Conservation (phyloP, 768 basidiomycete genomes). For the Mycena albidolilacea region DNA sequence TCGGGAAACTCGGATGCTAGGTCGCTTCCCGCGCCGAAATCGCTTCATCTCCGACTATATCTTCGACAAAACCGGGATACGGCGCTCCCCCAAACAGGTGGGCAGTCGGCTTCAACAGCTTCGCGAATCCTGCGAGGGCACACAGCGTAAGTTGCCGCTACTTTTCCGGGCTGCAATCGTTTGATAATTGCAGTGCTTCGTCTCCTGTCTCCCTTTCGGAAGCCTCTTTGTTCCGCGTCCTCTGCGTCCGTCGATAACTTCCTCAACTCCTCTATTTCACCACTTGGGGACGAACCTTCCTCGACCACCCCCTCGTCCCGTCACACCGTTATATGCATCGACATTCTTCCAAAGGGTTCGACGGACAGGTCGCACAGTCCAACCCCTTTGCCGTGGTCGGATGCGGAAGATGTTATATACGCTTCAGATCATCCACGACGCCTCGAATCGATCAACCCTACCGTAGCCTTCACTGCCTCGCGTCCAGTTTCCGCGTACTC, state of each 20-base stretch:
- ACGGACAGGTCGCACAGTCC: constrained; percentile 22
- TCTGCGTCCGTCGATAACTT: constrained; percentile 14
- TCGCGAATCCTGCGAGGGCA: constrained; percentile 79
- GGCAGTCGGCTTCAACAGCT: constrained; percentile 86
- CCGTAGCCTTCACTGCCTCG: constrained; percentile 73
- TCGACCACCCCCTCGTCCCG: constrained; percentile 33
- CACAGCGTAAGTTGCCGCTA: constrained; percentile 66
- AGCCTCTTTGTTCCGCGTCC: constrained; percentile 37
- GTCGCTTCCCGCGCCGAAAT: constrained; percentile 84
- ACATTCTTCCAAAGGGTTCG: constrained; percentile 54
- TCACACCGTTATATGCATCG: constrained; percentile 61
- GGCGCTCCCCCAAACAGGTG: constrained; percentile 83
- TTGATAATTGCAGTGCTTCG: constrained; percentile 13
- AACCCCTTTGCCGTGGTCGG: constrained; percentile 35
- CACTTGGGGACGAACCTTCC: constrained; percentile 37
- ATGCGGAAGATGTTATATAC: constrained; percentile 47
- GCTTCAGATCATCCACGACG: constrained; percentile 64
- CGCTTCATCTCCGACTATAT: constrained; percentile 87
- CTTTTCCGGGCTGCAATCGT: neutral
- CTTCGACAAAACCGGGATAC: constrained; percentile 74
- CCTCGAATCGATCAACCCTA: constrained; percentile 73
- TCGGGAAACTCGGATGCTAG: constrained; percentile 78
- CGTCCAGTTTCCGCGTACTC: constrained; percentile 66
- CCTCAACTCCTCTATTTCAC: constrained; percentile 23
- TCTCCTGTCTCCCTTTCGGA: constrained; percentile 57